These are phyloP conservation scores for Diphasiastrum complanatum DNA, from an alignment of 83 land plant species.

Conservation along the genomic window DNA sequence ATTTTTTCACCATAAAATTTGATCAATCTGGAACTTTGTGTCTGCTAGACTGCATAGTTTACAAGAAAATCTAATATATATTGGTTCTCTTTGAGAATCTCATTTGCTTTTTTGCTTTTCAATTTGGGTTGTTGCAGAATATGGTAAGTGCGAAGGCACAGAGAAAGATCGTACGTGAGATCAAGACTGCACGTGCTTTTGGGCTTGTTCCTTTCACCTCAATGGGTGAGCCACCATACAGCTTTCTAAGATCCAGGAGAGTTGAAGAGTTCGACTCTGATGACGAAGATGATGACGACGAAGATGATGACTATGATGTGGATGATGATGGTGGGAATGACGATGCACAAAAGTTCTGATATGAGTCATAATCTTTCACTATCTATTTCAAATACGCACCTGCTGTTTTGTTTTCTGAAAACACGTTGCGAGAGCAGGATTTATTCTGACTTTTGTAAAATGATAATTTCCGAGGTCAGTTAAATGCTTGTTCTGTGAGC, in stretches of 20 bases:
- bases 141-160: conserved; percentile 80
- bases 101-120: background rate
- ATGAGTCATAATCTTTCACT: too few species aligned
- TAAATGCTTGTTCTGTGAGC: too few species aligned
- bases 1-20: background rate
- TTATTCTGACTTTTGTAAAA: too few species aligned
- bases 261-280: conserved; percentile 13
- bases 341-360: too few species aligned
- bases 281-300: conserved; percentile 45
- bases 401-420: too few species aligned
- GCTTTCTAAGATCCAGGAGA: conserved; percentile 49
- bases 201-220: conserved; percentile 85
- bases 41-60: background rate
- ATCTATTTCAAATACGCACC: too few species aligned
- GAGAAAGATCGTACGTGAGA: conserved; percentile 76
- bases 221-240: conserved; percentile 71
- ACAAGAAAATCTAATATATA: background rate
- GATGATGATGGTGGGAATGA: too few species aligned
- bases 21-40: background rate
- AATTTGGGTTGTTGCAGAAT: conserved; percentile 37
- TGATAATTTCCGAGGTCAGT: too few species aligned
- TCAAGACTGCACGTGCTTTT: conserved; percentile 85
- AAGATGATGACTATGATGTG: too few species aligned
- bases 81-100: conserved; percentile 4
- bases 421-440: too few species aligned